phyloP scores from a whole-genome alignment of 1,284 basidiomycete genomes.

The Austropuccinia psidii region DNA sequence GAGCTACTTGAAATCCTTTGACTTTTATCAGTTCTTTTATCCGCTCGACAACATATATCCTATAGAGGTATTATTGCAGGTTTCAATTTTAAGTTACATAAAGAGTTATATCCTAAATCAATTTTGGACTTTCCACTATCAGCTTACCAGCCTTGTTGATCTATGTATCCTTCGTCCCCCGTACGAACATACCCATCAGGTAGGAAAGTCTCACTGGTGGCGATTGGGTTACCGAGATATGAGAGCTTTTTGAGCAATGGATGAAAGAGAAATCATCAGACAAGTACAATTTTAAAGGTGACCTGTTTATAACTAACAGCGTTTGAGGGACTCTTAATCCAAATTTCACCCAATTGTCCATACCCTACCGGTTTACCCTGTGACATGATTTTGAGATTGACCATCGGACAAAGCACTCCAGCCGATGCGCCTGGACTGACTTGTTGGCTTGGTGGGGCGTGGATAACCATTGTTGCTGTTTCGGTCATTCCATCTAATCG shows the following conservation, averaged over 20 bases:
- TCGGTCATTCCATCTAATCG: slow-evolving; percentile 17
- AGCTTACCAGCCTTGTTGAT: not conserved
- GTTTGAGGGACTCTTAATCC: slow-evolving; percentile 2
- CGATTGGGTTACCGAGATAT: not conserved
- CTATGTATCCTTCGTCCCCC: slow-evolving; percentile 7
- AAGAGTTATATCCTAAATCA: not conserved
- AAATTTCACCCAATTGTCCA: not conserved
- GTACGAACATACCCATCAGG: slow-evolving; percentile 1
- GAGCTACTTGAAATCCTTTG: not conserved
- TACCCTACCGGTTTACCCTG: not conserved
- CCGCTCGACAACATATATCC: slow-evolving; percentile 7
- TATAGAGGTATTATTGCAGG: not conserved
- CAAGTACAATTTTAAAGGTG: not conserved
- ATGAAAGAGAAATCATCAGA: too few species aligned
- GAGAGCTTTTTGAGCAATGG: too few species aligned
- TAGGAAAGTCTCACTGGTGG: not conserved
- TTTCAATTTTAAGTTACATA: too few species aligned
- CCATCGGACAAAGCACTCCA: not conserved
- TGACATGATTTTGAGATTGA: not conserved
- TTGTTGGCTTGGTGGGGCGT: not conserved
- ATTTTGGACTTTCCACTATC: not conserved
- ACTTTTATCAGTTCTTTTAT: slow-evolving; percentile 19
- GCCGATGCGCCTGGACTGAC: not conserved
- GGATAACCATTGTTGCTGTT: not conserved
- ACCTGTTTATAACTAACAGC: not conserved